Conservation (phyloP, 768 basidiomycete genomes). For the Naganishia vaughanmartiniae region DNA sequence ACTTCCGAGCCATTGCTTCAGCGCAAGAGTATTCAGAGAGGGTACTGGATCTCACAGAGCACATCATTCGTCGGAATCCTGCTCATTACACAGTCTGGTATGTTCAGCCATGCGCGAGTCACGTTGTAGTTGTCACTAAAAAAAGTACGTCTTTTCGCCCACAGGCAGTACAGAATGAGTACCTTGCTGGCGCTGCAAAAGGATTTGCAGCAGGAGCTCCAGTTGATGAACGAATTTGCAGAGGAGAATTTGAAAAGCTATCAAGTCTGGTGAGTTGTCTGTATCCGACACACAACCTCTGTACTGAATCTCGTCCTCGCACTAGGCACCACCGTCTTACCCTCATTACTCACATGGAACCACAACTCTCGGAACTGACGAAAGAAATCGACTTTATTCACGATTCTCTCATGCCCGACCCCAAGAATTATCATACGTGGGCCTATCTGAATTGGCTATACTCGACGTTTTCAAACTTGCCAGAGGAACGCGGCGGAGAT, state of each 20-base stretch:
- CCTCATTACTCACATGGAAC: conserved; percentile 50
- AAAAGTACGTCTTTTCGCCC: neutral
- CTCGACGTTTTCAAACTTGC: conserved; percentile 62
- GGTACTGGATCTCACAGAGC: conserved; percentile 81
- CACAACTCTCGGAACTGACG: conserved; percentile 40
- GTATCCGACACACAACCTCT: neutral
- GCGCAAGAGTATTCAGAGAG: conserved; percentile 68
- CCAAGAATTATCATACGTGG: conserved; percentile 99
- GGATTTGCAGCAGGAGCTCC: conserved; percentile 72
- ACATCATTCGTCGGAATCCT: conserved; percentile 84
- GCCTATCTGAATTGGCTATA: conserved; percentile 94
- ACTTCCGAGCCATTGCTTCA: conserved; percentile 2
- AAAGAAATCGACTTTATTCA: conserved; percentile 78
- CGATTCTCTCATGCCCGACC: conserved; percentile 67
- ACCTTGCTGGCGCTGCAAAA: conserved; percentile 69
- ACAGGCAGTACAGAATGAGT: conserved; percentile 91
- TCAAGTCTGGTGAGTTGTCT: conserved; percentile 88
- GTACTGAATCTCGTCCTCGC: conserved; percentile 50
- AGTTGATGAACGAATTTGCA: conserved; percentile 82
- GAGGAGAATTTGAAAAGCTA: conserved; percentile 85
- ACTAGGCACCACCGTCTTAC: conserved; percentile 57
- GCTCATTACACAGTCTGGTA: conserved; percentile 97
- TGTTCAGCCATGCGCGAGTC: conserved; percentile 40
- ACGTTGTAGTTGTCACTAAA: neutral
- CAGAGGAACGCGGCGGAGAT: conserved; percentile 15